Base-by-base conservation (phyloP, 257 asterid genomes). In the Nicotiana obtusifolia region DNA sequence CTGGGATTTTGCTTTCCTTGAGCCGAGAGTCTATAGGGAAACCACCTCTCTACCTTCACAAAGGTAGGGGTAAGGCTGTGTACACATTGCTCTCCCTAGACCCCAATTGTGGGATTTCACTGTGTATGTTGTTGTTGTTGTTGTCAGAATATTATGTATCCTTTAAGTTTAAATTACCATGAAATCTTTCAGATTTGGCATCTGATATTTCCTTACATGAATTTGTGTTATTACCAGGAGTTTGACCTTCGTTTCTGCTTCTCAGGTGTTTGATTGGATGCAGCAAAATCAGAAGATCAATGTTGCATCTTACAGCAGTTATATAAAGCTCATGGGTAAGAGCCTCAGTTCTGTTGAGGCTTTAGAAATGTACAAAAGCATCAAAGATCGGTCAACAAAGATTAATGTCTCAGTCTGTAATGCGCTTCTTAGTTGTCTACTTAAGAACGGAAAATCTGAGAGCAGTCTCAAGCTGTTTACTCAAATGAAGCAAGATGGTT, bases 191-290 rank as follows among this genome's bases (percentile, higher is more conserved):
- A 69, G 14, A 69, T 69, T 69, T 41, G 59, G 59, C 59, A 44
- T 78, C 60, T 66, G 37, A 16, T 41, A 9, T 69, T 78, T 31
- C 30, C 31, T 54, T 66, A 54, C 19, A 33, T 31, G 60, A 66
- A 20, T 66, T 47, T 71, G 47, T 71, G 79, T 80, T 31, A 57
- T 30, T 61, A 62, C 80, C 66, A 79, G n/a, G 19, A 64, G 76
- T 81, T 79, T n/a, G 19, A 20, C 52, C 62, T 66, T 68, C 35
- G 19, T 15, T 49, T 19, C 56, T 28, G 4, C 56, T 41, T 47
- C 28, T 26, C 97, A 95, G 99, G 92, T 91, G 61, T 95, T 95
- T 91, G 89, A 91, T 82, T 95, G 99, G 99, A 95, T 95, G 99
- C 88, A 84, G 86, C 89, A 88, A 83, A 91, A 90, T 81, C 95